Percentiles rank a stretch among this genome's conserved stretches.
Evolutionary conservation across 768 basidiomycete genomes (phyloP).

Genomic region (Cystofilobasidium bisporidii): DNA sequence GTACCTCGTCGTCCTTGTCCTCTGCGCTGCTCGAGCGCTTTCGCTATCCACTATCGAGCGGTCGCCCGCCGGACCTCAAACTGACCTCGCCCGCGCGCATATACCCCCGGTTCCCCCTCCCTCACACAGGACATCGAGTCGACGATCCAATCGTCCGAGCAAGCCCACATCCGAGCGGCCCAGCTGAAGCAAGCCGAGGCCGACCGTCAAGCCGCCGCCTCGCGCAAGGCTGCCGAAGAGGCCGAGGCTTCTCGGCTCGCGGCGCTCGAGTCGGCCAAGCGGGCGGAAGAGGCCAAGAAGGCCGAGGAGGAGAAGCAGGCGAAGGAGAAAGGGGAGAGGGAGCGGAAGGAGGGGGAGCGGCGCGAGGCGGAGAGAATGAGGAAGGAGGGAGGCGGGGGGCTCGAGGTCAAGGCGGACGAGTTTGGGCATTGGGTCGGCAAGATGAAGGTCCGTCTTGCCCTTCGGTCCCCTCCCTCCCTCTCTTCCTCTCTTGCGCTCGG

Average conservation of each 20-base stretch:
- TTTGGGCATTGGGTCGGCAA: constrained; percentile 35
- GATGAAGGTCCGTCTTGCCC: constrained; percentile 29
- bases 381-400: constrained; percentile 19
- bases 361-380: constrained; percentile 21
- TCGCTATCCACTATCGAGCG: too few species aligned
- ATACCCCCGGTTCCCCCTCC: too few species aligned
- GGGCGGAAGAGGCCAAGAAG: too few species aligned
- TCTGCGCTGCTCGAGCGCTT: too few species aligned
- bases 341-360: constrained; percentile 21
- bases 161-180: constrained; percentile 16
- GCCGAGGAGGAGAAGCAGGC: background rate
- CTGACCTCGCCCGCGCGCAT: too few species aligned
- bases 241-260: constrained; percentile 18
- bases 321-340: constrained; percentile 8
- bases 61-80: too few species aligned
- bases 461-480: background rate
- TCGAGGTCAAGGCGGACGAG: constrained; percentile 29
- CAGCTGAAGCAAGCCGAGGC: constrained; percentile 40
- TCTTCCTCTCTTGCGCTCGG: too few species aligned
- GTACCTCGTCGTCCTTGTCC: constrained; percentile 38
- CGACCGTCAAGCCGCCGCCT: constrained; percentile 34
- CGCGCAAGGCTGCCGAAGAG: constrained; percentile 36
- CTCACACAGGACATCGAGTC: constrained; percentile 42
- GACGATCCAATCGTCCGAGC: constrained; percentile 21
- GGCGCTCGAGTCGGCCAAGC: constrained; percentile 15